Base-by-base conservation (phyloP, 768 basidiomycete species). In the Pholiota molesta region DNA sequence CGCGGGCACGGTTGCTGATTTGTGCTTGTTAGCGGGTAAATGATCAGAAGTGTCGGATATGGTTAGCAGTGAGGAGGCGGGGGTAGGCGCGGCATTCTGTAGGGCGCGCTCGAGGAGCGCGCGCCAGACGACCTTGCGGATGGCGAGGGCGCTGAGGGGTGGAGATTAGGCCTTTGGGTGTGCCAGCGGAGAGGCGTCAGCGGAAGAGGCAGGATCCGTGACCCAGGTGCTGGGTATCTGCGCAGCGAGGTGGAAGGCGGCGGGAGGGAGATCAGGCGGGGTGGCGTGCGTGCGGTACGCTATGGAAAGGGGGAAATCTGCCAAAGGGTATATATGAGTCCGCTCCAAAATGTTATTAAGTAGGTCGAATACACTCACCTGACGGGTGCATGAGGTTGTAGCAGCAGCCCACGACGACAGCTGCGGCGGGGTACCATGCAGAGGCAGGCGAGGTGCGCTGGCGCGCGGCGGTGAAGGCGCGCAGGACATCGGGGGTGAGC, bases 371-470 rank as follows among this genome's bases (percentile, higher is more conserved):
- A 28, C 49, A 72, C 75, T 6, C 51, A 85, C 88, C 88, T 68
- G 77, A 66, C 11, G 80, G 73, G 31, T 77, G 73, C 75, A 92
- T 81, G 64, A 90, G 78, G 69, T 92, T 92, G 72, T 92, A 93
- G 71, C 91, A 93, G 63, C 91, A 93, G 3, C 91, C 90, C 16
- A 92, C 90, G 8, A 86, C 79, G 45, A 90, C 80, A 0, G 84
- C 77, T 2, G 78, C 85, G 16, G 78, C 76, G 5, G 86, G 79
- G 45, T 66, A 72, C 90, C 89, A 91, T 21, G 42, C 42, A 10
- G 49, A 60, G 10, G 49, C 10, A 11, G 42, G 52, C 14, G 65
- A 42, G 28, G 56, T 19, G 28, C 6, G 45, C 2, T 14, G 14
- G n/a, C 21, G 56, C 9, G 71, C 73, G 65, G 67, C 66, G 66